phyloP scores from a whole-genome alignment of 176 grass and related monocot genomes.

The Elymus sibiricus region DNA sequence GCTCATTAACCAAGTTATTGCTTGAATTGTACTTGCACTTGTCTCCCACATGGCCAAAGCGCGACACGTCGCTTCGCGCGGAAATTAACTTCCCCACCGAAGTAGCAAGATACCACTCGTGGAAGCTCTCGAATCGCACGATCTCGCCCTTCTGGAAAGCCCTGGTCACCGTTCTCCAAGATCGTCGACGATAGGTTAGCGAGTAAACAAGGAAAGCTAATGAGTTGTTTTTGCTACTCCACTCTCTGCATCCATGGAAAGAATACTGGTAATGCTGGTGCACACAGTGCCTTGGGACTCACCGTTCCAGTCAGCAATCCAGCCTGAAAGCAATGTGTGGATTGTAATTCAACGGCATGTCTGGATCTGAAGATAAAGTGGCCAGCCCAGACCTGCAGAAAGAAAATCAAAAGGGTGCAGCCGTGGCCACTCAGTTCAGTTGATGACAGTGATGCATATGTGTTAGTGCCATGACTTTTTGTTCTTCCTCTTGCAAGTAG shows the following conservation, averaged over 20 bases:
- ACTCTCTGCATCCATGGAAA: neutral
- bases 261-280: neutral
- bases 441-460: slow-evolving; percentile 13
- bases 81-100: neutral
- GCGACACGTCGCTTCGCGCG: neutral
- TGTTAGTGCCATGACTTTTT: slow-evolving; percentile 21
- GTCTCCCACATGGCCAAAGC: slow-evolving; percentile 33
- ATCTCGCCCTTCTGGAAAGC: neutral
- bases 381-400: neutral
- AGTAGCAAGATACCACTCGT: neutral
- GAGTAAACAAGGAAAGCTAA: neutral
- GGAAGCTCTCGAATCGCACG: neutral
- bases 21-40: slow-evolving; percentile 1
- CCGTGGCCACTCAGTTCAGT: slow-evolving; percentile 22
- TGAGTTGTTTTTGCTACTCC: neutral
- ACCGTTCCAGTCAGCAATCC: slow-evolving; percentile 27
- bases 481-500: slow-evolving; percentile 11
- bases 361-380: slow-evolving; percentile 1
- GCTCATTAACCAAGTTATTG: neutral
- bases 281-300: neutral
- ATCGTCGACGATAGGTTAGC: neutral
- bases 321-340: neutral
- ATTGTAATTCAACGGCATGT: slow-evolving; percentile 4
- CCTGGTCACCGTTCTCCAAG: neutral
- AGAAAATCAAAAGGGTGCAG: neutral